phyloP scores from a whole-genome alignment of 352 stramenopile species.

The Phytophthora melonis region DNA sequence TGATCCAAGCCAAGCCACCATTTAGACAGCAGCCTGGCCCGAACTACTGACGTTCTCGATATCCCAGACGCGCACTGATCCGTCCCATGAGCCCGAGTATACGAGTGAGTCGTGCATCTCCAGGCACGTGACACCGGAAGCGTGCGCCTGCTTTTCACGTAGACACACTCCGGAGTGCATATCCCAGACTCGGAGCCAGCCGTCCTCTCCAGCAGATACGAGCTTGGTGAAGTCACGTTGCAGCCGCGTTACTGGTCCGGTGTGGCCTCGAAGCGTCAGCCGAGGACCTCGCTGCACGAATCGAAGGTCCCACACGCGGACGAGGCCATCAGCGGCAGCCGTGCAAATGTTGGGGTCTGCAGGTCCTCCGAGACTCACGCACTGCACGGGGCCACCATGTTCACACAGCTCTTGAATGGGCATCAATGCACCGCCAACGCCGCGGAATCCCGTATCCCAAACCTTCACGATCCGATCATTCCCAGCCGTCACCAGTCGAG shows the following conservation, averaged over 20 bases:
- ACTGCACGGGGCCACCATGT: constrained; percentile 75
- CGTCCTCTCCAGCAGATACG: constrained; percentile 82
- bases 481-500: constrained; percentile 73
- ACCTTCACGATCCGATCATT: constrained; percentile 85
- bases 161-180: constrained; percentile 81
- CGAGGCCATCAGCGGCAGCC: constrained; percentile 70
- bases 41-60: constrained; percentile 52
- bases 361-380: constrained; percentile 74
- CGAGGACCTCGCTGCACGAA: constrained; percentile 76
- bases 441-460: constrained; percentile 80
- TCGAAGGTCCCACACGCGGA: constrained; percentile 86
- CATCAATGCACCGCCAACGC: constrained; percentile 33
- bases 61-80: constrained; percentile 74
- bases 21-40: constrained; percentile 21
- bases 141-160: constrained; percentile 61
- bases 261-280: constrained; percentile 63
- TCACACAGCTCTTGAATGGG: constrained; percentile 66
- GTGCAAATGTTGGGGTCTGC: constrained; percentile 85
- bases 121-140: constrained; percentile 72
- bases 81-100: constrained; percentile 82
- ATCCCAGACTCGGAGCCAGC: constrained; percentile 77
- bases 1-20: background rate
- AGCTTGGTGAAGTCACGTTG: constrained; percentile 86
- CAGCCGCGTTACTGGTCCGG: constrained; percentile 65
- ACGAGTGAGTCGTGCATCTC: constrained; percentile 70